Percentiles rank a stretch among this genome's conserved stretches.
These are phyloP conservation scores for Spathaspora passalidarum DNA, from an alignment of 805 yeast species.

Conservation along the genomic window DNA sequence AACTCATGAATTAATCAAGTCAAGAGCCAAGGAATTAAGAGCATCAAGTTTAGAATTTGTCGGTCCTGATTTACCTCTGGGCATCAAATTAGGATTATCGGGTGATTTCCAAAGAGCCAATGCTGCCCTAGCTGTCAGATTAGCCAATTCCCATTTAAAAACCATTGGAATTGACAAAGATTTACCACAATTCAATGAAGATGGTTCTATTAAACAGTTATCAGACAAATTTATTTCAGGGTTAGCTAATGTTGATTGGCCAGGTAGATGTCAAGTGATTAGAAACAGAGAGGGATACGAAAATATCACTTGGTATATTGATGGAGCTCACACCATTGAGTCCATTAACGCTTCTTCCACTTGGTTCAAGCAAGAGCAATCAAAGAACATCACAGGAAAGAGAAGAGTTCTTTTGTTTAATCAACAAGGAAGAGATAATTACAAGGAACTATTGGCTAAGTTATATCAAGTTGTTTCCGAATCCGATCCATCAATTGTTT, in stretches of 20 bases:
- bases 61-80: constrained; percentile 32
- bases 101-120: constrained; percentile 84
- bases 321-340: constrained; percentile 95
- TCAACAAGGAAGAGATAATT: constrained; percentile 88
- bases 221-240: constrained; percentile 58
- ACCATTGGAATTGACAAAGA: constrained; percentile 39
- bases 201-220: constrained; percentile 19
- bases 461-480: constrained; percentile 42
- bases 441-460: constrained; percentile 55
- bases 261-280: constrained; percentile 90
- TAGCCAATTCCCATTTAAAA: constrained; percentile 60
- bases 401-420: constrained; percentile 70
- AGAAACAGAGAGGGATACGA: constrained; percentile 37
- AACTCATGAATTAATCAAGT: constrained; percentile 53
- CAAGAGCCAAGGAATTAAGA: constrained; percentile 66
- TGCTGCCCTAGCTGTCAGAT: constrained; percentile 81
- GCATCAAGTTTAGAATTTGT: constrained; percentile 49
- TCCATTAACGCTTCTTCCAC: constrained; percentile 76
- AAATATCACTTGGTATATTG: constrained; percentile 73
- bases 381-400: constrained; percentile 19
- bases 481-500: constrained; percentile 38
- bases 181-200: constrained; percentile 18
- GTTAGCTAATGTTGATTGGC: constrained; percentile 72
- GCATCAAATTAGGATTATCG: constrained; percentile 62
- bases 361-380: constrained; percentile 57